Base-by-base conservation (phyloP, 345 rosid species). In the Eucalyptus curtisii region DNA sequence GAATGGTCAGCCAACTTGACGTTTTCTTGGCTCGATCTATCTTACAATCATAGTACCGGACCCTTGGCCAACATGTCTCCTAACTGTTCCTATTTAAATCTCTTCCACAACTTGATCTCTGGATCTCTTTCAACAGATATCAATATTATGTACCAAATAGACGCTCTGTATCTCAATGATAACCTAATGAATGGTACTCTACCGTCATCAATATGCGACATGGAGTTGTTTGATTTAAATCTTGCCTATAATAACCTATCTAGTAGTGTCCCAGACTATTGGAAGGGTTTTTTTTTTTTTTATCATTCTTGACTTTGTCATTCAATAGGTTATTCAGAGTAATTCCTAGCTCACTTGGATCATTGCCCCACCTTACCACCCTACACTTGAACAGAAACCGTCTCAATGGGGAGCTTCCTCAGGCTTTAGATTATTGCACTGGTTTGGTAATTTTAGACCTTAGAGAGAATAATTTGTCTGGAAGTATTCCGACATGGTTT, bases 41-140 rank as follows among this genome's bases (percentile, higher is more conserved):
- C 52, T 49, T 14, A 49, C 19, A 49, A 49, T 49, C 19, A 49
- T 0, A 49, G 0, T 49, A 49, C 3, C 0, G 0, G 52, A 0
- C 0, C 0, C 0, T 49, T 49, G 19, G 0, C 52, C 52, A 49
- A 49, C 52, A 49, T 15, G 52, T 49, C 19, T 49, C 0, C 3
- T 49, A 49, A 49, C 6, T 49, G 19, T 49, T 49, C 19, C 52
- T 5, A 15, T 49, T 49, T 49, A 49, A 19, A 49, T 49, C 52
- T 15, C 52, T 49, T 0, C 7, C 52, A 49, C 52, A 49, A 49
- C 19, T 49, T 16, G 1, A 47, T 87, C n/a, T 87, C 24, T n/a
- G 64, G 85, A 61, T 19, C 48, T 24, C 27, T 87, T 31, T 47
- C 85, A 9, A 22, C 0, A 24, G 4, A 49, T 33, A 64, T 87